Evolutionary conservation across 257 asterid species (phyloP), one percentile per base, ranked within the genome.

Genomic region (Przewalskia tangutica): DNA sequence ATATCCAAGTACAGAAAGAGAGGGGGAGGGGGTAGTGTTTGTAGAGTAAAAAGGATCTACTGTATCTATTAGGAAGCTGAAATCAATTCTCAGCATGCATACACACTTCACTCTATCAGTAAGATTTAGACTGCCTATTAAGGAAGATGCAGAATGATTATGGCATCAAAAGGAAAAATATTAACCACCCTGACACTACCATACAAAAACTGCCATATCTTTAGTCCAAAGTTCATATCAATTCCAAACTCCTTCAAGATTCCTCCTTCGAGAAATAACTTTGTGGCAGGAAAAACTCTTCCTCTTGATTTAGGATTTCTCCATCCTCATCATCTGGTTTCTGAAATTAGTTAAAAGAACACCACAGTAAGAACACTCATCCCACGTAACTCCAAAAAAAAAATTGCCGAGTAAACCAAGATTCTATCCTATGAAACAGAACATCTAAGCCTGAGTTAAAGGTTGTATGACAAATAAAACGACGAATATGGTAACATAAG

Each of bases 221-320:
- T 9, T 14, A 76, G 59, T 78, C 56, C 71, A 64, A 80, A 40
- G 10, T 80, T 81, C 54, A 65, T 32, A 75, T 54, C 27, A 44
- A 34, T 6, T n/a, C 4, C 64, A 66, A 48, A 70, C 79, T 23
- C n/a, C 53, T 53, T 92, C 89, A 90, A 60, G 91, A 82, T 8
- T 92, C 95, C 6, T 92, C 92, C 82, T 86, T 87, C 0, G 10
- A 83, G 70, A 95, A 91, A 83, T 83, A 95, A 82, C 97, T 91
- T 77, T 88, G 91, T 7, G 99, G 99, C 89, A 93, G 84, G 86
- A 90, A 88, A 84, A 95, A 95, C 44, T 95, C 98, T 86, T 93
- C 97, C 89, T 95, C 96, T 18, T 88, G 93, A 55, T 79, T 87
- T 81, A 93, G 86, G 66, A 95, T 83, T 62, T 92, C 98, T 3